A percentile compares a stretch with the other conserved stretches of the same genome.
Evolutionary conservation across 192 early-diverging fungal genomes (phyloP).

Genomic region (Geranomyces variabilis): DNA sequence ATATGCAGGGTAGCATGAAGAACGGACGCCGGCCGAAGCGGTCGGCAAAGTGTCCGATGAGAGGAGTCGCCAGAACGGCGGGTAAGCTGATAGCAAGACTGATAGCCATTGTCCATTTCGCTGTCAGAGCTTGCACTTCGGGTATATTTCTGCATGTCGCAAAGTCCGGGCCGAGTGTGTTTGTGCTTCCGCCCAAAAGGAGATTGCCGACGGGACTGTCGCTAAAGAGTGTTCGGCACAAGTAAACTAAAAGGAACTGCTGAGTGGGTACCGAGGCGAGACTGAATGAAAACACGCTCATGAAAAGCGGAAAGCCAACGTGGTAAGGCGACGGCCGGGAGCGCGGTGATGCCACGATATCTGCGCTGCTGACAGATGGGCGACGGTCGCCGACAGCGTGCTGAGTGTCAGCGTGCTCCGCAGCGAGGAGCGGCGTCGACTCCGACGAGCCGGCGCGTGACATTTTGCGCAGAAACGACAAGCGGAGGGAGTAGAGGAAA

Average conservation of each 20-base stretch:
- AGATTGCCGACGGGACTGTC: neutral
- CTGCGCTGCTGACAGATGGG: too few relatives aligned
- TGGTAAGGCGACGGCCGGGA: slow-evolving; percentile 27
- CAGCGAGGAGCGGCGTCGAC: too few relatives aligned
- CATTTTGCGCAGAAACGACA: too few relatives aligned
- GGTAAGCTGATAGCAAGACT: slow-evolving; percentile 38
- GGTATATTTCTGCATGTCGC: slow-evolving; percentile 22
- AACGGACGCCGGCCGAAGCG: slow-evolving; percentile 43
- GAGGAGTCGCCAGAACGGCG: slow-evolving; percentile 41
- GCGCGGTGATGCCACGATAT: neutral
- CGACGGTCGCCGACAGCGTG: too few relatives aligned
- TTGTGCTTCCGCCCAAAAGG: neutral
- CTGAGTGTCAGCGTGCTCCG: too few relatives aligned
- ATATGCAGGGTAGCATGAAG: slow-evolving; percentile 37
- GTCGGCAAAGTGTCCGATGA: slow-evolving; percentile 43
- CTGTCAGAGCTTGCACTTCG: slow-evolving; percentile 37
- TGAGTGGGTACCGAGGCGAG: slow-evolving; percentile 28
- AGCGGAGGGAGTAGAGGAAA: too few relatives aligned
- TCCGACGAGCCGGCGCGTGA: too few relatives aligned
- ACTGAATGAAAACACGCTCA: slow-evolving; percentile 16
- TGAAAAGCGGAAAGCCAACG: slow-evolving; percentile 29
- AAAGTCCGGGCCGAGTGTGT: slow-evolving; percentile 1
- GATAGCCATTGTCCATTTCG: slow-evolving; percentile 40
- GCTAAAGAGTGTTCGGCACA: slow-evolving; percentile 13
- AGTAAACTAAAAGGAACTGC: slow-evolving; percentile 39